Evolutionary conservation across 2,329 filamentous ascomycete genomes (phyloP).

Genomic region (Pseudogymnoascus pannorum): DNA sequence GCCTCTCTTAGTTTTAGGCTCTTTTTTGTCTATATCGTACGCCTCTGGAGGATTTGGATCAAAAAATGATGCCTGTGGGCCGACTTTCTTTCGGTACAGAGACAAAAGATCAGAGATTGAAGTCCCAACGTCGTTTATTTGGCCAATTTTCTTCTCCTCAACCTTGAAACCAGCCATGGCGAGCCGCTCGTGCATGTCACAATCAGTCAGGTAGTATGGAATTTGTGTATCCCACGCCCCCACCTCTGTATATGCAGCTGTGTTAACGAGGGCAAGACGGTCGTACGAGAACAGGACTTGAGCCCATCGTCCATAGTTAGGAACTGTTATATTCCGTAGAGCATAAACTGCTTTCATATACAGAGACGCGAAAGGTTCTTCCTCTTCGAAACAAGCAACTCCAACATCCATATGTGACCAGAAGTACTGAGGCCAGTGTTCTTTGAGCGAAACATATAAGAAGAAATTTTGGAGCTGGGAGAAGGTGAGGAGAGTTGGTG

Average conservation of each 20-base stretch:
- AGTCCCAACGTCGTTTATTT: slow-evolving; percentile 40
- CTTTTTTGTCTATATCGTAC: slow-evolving; percentile 12
- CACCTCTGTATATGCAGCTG: slow-evolving; percentile 35
- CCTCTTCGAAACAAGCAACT: slow-evolving; percentile 35
- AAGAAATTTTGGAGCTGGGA: slow-evolving; percentile 50
- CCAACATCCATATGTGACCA: slow-evolving; percentile 52
- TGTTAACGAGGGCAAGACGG: slow-evolving; percentile 49
- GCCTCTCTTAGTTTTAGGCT: neutral
- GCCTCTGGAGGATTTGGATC: slow-evolving; percentile 31
- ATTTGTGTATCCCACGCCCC: slow-evolving; percentile 52
- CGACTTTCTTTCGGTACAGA: slow-evolving; percentile 36
- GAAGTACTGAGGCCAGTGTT: slow-evolving; percentile 44
- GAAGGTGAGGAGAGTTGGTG: slow-evolving; percentile 46
- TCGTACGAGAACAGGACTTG: slow-evolving; percentile 52
- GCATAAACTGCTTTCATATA: slow-evolving; percentile 18
- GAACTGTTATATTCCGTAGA: slow-evolving; percentile 13
- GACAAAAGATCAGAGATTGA: slow-evolving; percentile 39
- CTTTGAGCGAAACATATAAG: slow-evolving; percentile 37
- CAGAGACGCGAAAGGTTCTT: slow-evolving; percentile 15
- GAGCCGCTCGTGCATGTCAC: slow-evolving; percentile 46
- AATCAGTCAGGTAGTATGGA: slow-evolving; percentile 51
- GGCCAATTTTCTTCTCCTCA: slow-evolving; percentile 33
- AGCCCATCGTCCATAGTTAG: slow-evolving; percentile 34
- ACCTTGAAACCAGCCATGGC: slow-evolving; percentile 39
- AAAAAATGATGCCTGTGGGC: slow-evolving; percentile 27